phyloP scores from a whole-genome alignment of 1,139 yeast genomes.

The Cylindricascospora bacillispora region DNA sequence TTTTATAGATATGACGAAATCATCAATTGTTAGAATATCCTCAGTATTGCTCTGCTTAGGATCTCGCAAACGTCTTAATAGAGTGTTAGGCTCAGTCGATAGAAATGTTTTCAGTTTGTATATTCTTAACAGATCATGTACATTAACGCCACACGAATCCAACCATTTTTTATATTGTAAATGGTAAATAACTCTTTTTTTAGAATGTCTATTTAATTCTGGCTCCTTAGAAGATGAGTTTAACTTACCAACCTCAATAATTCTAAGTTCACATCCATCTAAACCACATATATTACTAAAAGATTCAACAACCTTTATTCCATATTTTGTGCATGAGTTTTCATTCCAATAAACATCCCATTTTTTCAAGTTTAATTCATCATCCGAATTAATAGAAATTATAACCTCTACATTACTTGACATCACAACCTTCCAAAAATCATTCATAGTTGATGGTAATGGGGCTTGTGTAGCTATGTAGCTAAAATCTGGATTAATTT shows the following conservation, averaged over 20 bases:
- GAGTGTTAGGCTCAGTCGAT: constrained; percentile 8
- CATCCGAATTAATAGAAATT: constrained; percentile 51
- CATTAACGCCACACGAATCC: constrained; percentile 60
- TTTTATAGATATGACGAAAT: background rate
- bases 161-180: constrained; percentile 71
- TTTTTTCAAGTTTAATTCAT: constrained; percentile 40
- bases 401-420: constrained; percentile 49
- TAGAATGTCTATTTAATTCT: background rate
- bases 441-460: constrained; percentile 57
- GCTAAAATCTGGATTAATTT: constrained; percentile 26
- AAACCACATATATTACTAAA: constrained; percentile 22
- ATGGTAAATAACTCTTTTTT: constrained; percentile 36
- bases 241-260: constrained; percentile 18
- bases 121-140: constrained; percentile 39
- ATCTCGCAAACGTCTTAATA: constrained; percentile 9
- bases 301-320: constrained; percentile 22
- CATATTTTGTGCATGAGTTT: constrained; percentile 14
- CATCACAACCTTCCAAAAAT: constrained; percentile 70
- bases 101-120: constrained; percentile 37
- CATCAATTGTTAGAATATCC: constrained; percentile 1
- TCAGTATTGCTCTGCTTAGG: background rate
- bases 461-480: constrained; percentile 88
- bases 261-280: constrained; percentile 25
- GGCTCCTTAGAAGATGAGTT: background rate
- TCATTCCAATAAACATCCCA: constrained; percentile 46